Evolutionary conservation across 768 basidiomycete species (phyloP), one percentile per base, ranked within the genome.

Genomic region (Termitomyces sp.): DNA sequence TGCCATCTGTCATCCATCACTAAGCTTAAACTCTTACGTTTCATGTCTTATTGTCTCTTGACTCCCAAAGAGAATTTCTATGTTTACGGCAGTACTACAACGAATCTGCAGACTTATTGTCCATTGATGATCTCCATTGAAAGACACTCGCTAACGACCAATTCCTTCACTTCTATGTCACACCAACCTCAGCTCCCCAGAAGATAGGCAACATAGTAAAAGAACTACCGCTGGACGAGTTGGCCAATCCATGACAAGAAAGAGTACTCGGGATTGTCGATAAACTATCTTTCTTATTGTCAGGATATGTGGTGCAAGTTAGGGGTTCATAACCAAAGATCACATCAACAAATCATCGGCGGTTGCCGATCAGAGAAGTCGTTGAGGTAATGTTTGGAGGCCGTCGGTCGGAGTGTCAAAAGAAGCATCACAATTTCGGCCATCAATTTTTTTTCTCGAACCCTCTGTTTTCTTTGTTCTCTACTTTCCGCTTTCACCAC

Each of bases 381-480:
- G 7, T n/a, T 30, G 5, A 30, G 36, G 6, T 14, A 14, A 16
- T 38, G 36, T 38, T 14, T 11, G 33, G 9, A 10, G 3, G 4
- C 5, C 11, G 10, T 11, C 33, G 11, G 11, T 33, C 33, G 33
- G 33, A 33, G 33, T 33, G 10, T 11, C 33, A 33, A 13, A 33
- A 33, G 11, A 33, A 16, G 33, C 13, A 14, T 50, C 33, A 50
- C 32, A 9, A 35, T 50, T 49, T 49, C 16, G 49, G 38, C 38
- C 52, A 52, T 52, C 52, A 52, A 62, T 20, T 45, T 60, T 60
- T 56, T 60, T 59, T 60, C 54, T 60, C 22, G 9, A 18, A 16
- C n/a, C 5, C 33, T 38, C 36, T 38, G 38, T n/a, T 13, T 3
- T 16, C 5, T 26, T 32, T 48, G 28, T 45, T 24, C 47, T 46